Base-by-base conservation (phyloP, 371 early-diverging fungal genomes). In the Rhizopus stolonifer region DNA sequence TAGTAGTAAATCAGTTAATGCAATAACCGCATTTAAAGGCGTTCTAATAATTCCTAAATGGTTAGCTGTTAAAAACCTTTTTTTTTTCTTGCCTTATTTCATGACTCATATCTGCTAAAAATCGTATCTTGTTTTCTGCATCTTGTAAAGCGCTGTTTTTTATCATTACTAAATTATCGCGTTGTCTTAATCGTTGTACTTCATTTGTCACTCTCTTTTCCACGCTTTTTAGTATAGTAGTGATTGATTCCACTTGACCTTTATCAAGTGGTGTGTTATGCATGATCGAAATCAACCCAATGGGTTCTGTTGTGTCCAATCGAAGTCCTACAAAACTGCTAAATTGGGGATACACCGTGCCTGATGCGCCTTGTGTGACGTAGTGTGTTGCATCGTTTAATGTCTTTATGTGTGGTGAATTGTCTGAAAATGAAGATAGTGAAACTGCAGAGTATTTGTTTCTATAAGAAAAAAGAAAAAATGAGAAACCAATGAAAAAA, bases 21-120 rank as follows among this genome's bases (percentile, higher is more conserved):
- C 83, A 36, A 82, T 78, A n/a, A 82, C 83, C 9, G 83, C 83
- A 60, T 78, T 80, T 80, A 82, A 80, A 4, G 83, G 83, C n/a
- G 79, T 82, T 60, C 79, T 74, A 36, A n/a, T 14, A 36, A 45
- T 31, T n/a, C 13, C 13, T 24, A 15, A 29, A 26, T 43, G 19
- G 11, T 3, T 11, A 0, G 3, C 43, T 19, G 6, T 15, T 19
- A 3, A 18, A 23, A 38, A 21, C 14, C 14, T 14, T 29, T 19
- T 13, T 34, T 21, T 13, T 33, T 21, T 26, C 6, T 21, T 60
- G 67, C 76, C 76, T 67, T 46, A 75, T 75, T 61, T 77, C 77
- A 52, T 77, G 77, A 43, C 71, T 73, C 81, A 80, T 82, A 24
- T 80, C 81, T 10, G 83, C 83, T 56, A 82, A 57, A 58, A 82